A percentile compares a stretch with the other conserved stretches of the same genome.
phyloP scores from a whole-genome alignment of 129 eudicot genomes.

The Kitagawia praeruptora region DNA sequence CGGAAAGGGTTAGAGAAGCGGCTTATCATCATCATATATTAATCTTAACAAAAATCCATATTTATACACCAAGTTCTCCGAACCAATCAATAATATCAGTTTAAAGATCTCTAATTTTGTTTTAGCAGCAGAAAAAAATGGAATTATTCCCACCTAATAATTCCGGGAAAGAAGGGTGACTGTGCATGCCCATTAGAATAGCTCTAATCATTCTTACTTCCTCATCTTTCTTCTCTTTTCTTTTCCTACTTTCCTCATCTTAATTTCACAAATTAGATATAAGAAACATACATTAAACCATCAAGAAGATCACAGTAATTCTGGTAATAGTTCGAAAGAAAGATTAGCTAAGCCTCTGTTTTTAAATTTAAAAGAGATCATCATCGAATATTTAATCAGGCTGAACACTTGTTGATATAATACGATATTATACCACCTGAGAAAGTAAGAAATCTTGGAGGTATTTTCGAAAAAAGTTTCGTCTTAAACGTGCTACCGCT shows the following conservation, averaged over 20 bases:
- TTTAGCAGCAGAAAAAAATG: not conserved
- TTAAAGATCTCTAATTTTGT: not conserved
- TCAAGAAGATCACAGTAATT: not conserved
- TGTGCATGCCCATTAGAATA: conserved; percentile 1
- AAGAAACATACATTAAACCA: too few species aligned
- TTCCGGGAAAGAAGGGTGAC: not conserved
- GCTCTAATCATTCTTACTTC: not conserved
- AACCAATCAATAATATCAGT: conserved; percentile 1
- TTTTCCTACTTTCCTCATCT: not conserved
- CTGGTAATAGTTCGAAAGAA: conserved; percentile 1
- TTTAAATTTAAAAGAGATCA: conserved; percentile 21
- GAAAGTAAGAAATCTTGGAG: conserved; percentile 46
- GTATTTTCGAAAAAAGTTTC: conserved; percentile 37
- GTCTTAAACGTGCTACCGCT: conserved; percentile 29
- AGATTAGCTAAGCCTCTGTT: conserved; percentile 40
- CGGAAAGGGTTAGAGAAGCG: too few species aligned
- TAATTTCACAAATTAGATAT: too few species aligned
- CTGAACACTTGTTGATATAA: conserved; percentile 52
- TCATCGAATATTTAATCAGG: conserved; percentile 19
- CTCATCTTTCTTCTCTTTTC: not conserved
- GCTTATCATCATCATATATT: too few species aligned
- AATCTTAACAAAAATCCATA: not conserved
- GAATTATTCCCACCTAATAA: not conserved
- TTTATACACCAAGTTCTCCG: not conserved
- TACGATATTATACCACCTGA: conserved; percentile 40